Base-by-base conservation (phyloP, 306 rosid genomes). In the Quercus berberidifolia region DNA sequence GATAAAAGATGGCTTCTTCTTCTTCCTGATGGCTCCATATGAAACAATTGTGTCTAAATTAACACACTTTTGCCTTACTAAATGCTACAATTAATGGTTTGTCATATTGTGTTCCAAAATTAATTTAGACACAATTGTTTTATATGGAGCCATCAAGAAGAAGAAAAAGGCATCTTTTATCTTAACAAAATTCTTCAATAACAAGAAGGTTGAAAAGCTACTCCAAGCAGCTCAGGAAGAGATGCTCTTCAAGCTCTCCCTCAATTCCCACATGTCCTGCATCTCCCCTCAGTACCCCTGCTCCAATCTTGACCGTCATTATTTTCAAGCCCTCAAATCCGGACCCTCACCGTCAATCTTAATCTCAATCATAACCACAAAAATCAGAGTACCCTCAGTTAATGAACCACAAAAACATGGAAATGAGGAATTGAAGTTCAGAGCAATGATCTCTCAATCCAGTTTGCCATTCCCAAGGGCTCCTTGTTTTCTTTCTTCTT, bases 271-370 rank as follows among this genome's bases (percentile, higher is more conserved):
- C 89, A 43, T 79, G 30, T 81, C 90, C 11, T 83, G 78, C 12
- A 73, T 65, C 28, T 69, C 88, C 9, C 84, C 88, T 14, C 73
- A 54, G 23, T 57, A 73, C 71, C 35, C 87, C 30, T 78, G 69
- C 70, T 79, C 84, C 31, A 95, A 92, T 84, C 88, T 90, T n/a
- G 86, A 86, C 6, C 90, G 88, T 68, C 97, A 97, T 17, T 90
- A 8, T 41, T 41, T 90, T 56, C 90, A 80, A 18, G 90, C 94
- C 64, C 90, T 93, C 71, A 93, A 72, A 74, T 64, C 80, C 18
- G 74, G 55, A 25, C 41, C 83, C 59, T 78, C 77, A 41, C 30
- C 21, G 81, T 15, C 18, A 64, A 5, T 30, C 78, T 9, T 3
- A 15, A n/a, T 76, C 59, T 38, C 35, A 8, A 8, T 20, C 71